A percentile compares a stretch with the other conserved stretches of the same genome.
Conservation (phyloP, 1,284 basidiomycete genomes). For the Papiliotrema terrestris region DNA sequence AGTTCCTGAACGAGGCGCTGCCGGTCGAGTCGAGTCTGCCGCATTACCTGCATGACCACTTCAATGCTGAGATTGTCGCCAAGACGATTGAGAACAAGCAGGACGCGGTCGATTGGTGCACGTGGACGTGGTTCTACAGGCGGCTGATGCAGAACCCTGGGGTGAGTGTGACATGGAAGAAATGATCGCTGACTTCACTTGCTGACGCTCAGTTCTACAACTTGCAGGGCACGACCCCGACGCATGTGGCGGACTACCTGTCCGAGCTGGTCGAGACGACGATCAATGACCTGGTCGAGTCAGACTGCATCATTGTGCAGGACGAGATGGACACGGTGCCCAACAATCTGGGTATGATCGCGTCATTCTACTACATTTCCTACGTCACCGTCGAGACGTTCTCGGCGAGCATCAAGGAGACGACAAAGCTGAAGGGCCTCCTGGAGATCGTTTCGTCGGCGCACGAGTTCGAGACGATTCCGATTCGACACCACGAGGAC, state of each 20-base stretch:
- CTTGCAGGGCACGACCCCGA: slow-evolving; percentile 85
- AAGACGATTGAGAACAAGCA: slow-evolving; percentile 99
- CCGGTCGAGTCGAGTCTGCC: slow-evolving; percentile 94
- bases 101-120: slow-evolving; percentile 75
- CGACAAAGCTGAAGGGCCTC: slow-evolving; percentile 95
- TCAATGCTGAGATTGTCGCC: slow-evolving; percentile 96
- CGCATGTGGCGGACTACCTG: slow-evolving; percentile 87
- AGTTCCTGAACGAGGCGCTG: slow-evolving; percentile 94
- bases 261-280: slow-evolving; percentile 96
- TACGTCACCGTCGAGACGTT: slow-evolving; percentile 97
- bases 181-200: too few relatives aligned
- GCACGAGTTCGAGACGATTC: slow-evolving; percentile 90
- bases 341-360: slow-evolving; percentile 94
- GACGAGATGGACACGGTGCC: slow-evolving; percentile 91
- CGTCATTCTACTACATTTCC: slow-evolving; percentile 62
- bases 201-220: slow-evolving; percentile 67
- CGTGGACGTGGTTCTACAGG: slow-evolving; percentile 69
- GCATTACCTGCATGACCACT: slow-evolving; percentile 89
- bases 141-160: slow-evolving; percentile 83
- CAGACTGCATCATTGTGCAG: slow-evolving; percentile 90
- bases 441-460: slow-evolving; percentile 95
- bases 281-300: slow-evolving; percentile 82
- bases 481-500: slow-evolving; percentile 90
- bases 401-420: slow-evolving; percentile 89
- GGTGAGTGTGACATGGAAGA: too few relatives aligned